These are phyloP conservation scores for Batrachochytrium dendrobatidis DNA, from an alignment of 371 early-diverging fungal genomes.

Conservation along the genomic window DNA sequence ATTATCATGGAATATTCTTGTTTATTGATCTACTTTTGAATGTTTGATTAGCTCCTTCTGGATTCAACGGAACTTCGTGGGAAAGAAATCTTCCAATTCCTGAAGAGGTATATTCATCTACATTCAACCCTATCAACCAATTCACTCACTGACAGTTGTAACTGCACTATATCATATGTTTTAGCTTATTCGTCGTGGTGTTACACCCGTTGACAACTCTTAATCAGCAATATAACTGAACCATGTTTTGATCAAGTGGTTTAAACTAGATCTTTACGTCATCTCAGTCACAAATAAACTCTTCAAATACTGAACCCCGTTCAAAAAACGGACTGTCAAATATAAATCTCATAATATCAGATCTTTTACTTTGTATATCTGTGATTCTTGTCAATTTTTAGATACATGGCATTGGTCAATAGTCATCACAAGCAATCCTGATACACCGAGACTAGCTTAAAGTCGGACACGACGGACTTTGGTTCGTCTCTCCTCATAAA, in stretches of 20 bases:
- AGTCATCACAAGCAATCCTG: too few species aligned
- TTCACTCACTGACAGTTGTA: neutral
- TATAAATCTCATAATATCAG: too few species aligned
- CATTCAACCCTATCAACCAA: neutral
- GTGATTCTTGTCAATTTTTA: too few species aligned
- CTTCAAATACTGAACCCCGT: too few species aligned
- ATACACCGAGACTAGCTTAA: neutral
- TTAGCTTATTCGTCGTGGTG: slow-evolving; percentile 20
- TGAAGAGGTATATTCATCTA: slow-evolving; percentile 30
- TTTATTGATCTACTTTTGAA: neutral
- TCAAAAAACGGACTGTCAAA: too few species aligned
- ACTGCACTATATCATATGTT: neutral
- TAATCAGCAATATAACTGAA: neutral
- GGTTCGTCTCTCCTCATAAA: slow-evolving; percentile 74
- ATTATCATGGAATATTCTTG: neutral
- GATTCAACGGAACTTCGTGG: slow-evolving; percentile 78
- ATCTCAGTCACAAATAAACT: too few species aligned
- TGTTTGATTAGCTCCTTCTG: slow-evolving; percentile 50
- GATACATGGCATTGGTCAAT: too few species aligned
- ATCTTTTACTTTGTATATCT: too few species aligned
- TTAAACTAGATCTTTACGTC: too few species aligned
- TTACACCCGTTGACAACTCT: slow-evolving; percentile 30
- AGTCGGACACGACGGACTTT: slow-evolving; percentile 2
- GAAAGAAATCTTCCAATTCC: slow-evolving; percentile 70
- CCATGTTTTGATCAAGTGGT: too few species aligned